Conservation (phyloP, 176 grass and related monocot species). For the Triticum dicoccoides region DNA sequence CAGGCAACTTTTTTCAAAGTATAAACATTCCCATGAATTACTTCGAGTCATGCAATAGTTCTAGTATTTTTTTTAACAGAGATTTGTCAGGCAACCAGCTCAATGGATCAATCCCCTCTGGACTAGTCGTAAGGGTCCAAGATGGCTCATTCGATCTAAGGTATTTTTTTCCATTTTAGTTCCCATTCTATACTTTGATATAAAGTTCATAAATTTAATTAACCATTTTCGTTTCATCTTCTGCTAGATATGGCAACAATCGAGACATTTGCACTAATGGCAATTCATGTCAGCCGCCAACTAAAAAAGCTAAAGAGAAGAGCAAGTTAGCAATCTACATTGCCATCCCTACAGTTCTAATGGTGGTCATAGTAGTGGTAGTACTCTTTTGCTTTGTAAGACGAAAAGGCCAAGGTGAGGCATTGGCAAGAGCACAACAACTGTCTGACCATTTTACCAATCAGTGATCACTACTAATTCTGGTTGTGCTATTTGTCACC, state of each 20-base stretch:
- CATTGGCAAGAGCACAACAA: neutral
- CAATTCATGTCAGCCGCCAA: slow-evolving; percentile 21
- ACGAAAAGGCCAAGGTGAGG: slow-evolving; percentile 28
- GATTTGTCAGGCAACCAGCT: slow-evolving; percentile 58
- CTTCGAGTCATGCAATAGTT: neutral
- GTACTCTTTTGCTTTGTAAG: slow-evolving; percentile 24
- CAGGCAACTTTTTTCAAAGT: neutral
- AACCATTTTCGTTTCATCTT: neutral
- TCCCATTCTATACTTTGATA: neutral
- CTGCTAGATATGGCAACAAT: slow-evolving; percentile 49
- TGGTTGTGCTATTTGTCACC: no score
- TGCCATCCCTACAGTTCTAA: slow-evolving; percentile 30
- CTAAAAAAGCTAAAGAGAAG: slow-evolving; percentile 22
- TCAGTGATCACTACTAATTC: no score
- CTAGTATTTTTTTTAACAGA: slow-evolving; percentile 11
- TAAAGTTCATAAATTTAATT: neutral
- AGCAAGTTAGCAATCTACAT: slow-evolving; percentile 39
- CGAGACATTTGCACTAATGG: slow-evolving; percentile 34
- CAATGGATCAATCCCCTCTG: slow-evolving; percentile 39
- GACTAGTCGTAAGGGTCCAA: slow-evolving; percentile 36
- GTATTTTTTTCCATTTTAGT: neutral
- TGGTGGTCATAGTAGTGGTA: slow-evolving; percentile 15
- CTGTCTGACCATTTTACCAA: neutral
- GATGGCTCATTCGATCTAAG: slow-evolving; percentile 43
- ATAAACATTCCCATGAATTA: neutral